These are phyloP conservation scores for Monoraphidium neglectum DNA, from an alignment of 139 green algal genomes.

Conservation along the genomic window DNA sequence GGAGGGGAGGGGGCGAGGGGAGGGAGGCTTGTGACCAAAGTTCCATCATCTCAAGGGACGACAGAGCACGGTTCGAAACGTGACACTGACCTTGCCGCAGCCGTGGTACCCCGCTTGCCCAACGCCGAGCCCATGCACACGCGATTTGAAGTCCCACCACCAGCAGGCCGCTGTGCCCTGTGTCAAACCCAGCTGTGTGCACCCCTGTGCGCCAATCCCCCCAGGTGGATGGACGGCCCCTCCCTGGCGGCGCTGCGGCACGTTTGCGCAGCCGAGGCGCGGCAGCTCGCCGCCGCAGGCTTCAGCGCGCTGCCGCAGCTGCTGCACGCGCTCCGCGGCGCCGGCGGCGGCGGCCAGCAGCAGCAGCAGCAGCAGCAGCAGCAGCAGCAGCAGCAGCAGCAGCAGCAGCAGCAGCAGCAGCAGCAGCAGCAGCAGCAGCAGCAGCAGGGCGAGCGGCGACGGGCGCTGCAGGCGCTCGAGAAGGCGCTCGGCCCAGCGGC, in stretches of 20 bases:
- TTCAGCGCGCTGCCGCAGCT: conserved; percentile 50
- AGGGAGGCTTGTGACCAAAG: no score
- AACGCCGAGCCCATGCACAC: no score
- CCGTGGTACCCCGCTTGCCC: no score
- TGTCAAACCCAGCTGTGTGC: no score
- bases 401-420: no score
- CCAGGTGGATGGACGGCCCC: conserved; percentile 73
- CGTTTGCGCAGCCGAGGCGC: conserved; percentile 35
- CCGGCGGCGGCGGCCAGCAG: not conserved
- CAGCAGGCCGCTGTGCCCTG: no score
- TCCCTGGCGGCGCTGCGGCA: conserved; percentile 76
- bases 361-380: not conserved
- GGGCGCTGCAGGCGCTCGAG: conserved; percentile 43
- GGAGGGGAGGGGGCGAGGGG: no score
- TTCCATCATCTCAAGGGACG: no score
- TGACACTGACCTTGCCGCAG: no score
- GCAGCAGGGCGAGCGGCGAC: conserved; percentile 23
- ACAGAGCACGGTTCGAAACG: no score
- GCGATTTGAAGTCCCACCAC: no score
- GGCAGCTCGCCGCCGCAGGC: conserved; percentile 38
- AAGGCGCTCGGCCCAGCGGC: conserved; percentile 12
- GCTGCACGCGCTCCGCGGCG: conserved; percentile 42
- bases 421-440: not conserved
- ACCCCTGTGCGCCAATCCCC: no score
- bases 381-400: not conserved